Evolutionary conservation across 75 land plant genomes (phyloP), one percentile per base, ranked within the genome.

Genomic region (Cunninghamia lanceolata): DNA sequence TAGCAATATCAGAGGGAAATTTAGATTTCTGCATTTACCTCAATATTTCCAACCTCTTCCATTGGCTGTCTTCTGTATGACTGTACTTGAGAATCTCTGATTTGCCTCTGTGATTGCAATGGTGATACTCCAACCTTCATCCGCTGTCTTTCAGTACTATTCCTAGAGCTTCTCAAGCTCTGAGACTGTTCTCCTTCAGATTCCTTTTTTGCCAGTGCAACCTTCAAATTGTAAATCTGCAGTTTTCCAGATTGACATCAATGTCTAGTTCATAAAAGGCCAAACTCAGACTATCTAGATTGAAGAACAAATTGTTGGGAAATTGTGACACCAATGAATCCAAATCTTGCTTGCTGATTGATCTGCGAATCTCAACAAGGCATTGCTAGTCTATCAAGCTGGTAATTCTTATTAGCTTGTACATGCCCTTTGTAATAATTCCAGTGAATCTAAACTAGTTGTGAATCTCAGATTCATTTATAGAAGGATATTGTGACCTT

Each of bases 161-260:
- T 70, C 35, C 43, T 30, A 32, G 83, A 17, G 35, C 38, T 38
- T 70, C 39, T 54, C 4, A 59, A 75, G 84, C 28, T 52, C 86
- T 89, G 91, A 28, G 89, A 17, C 70, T 89, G 90, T 63, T 88
- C 92, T 34, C 86, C 16, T 83, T 94, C 94, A 14, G 92, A 84
- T 84, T 92, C 94, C 36, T 91, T 92, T 82, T 84, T 94, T 28
- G 81, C 89, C 71, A 94, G 42, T 40, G 93, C 74, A 10, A 78
- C 71, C 46, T 90, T 94, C 63, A 94, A 84, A 47, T 86, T 89
- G 25, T 90, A 87, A 25, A 94, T 88, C 95, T 94, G 87, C 39
- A 85, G 4, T 80, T 28, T 43, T n/a, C 32, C 45, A 45, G 30
- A 43, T 45, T 80, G 32, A 80, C 50, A 45, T 80, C 36, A 79